Evolutionary conservation across 768 basidiomycete species (phyloP).

Genomic region (Cystobasidium onofrii): DNA sequence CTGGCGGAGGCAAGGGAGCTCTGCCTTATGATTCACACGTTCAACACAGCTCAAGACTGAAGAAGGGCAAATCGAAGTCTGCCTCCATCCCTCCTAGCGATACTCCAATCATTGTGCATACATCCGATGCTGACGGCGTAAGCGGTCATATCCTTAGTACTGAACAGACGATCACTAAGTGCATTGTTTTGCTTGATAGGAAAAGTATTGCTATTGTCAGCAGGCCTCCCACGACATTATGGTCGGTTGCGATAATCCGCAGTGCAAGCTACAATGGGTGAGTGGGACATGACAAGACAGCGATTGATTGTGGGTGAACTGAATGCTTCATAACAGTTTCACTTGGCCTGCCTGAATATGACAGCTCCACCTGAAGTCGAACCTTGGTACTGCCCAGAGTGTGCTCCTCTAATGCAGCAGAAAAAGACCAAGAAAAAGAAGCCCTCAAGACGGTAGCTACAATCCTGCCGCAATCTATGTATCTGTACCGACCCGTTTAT

Average conservation of each 20-base stretch:
- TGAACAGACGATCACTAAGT: neutral
- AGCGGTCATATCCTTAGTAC: neutral
- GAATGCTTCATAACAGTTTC: slow-evolving; percentile 36
- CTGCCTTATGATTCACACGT: neutral
- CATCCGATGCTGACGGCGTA: neutral
- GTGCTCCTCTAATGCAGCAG: neutral
- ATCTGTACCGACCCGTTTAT: too few species aligned
- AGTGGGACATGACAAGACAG: too few species aligned
- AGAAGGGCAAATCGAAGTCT: neutral
- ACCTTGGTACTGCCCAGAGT: neutral
- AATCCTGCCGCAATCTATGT: too few species aligned
- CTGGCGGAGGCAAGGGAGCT: slow-evolving; percentile 24
- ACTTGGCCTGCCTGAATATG: slow-evolving; percentile 38
- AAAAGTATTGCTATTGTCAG: slow-evolving; percentile 43
- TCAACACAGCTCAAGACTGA: neutral
- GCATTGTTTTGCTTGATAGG: slow-evolving; percentile 36
- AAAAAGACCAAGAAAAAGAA: neutral
- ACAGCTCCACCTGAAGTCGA: neutral
- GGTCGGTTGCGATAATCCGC: slow-evolving; percentile 43
- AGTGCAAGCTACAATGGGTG: slow-evolving; percentile 43
- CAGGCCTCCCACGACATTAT: slow-evolving; percentile 43
- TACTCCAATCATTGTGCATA: neutral
- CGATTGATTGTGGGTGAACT: too few species aligned
- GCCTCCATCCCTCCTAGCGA: neutral
- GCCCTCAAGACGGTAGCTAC: neutral